Evolutionary conservation across 257 asterid species (phyloP).

Genomic region (Mentha longifolia): DNA sequence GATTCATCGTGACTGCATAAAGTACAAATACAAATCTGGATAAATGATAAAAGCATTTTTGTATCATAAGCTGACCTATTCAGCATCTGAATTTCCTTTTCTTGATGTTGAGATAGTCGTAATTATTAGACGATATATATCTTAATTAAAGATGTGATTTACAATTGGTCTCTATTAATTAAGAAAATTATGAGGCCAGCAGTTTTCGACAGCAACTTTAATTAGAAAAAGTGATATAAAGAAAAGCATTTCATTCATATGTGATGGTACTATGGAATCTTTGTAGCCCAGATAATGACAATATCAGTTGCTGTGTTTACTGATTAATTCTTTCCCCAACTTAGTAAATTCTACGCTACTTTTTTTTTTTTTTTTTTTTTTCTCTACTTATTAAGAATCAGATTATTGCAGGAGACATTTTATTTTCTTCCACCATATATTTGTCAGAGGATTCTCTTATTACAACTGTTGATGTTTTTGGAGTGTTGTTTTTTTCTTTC

Average conservation of each 20-base stretch:
- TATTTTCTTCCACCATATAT: no score
- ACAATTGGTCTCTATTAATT: not conserved
- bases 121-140: not conserved
- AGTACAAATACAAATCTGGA: not conserved
- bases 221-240: not conserved
- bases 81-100: not conserved
- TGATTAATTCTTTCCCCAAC: no score
- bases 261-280: constrained; percentile 4
- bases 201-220: constrained; percentile 5
- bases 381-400: no score
- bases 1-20: not conserved
- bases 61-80: not conserved
- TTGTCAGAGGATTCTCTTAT: no score
- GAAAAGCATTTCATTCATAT: not conserved
- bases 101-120: not conserved
- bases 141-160: not conserved
- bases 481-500: no score
- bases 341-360: no score
- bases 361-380: no score
- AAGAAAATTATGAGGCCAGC: constrained; percentile 21
- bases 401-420: no score
- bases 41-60: no score
- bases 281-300: constrained; percentile 10
- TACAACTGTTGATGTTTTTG: no score
- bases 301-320: not conserved